Evolutionary conservation across 1,284 basidiomycete species (phyloP), one percentile per base, ranked within the genome.

Genomic region (Leccinum huronense): DNA sequence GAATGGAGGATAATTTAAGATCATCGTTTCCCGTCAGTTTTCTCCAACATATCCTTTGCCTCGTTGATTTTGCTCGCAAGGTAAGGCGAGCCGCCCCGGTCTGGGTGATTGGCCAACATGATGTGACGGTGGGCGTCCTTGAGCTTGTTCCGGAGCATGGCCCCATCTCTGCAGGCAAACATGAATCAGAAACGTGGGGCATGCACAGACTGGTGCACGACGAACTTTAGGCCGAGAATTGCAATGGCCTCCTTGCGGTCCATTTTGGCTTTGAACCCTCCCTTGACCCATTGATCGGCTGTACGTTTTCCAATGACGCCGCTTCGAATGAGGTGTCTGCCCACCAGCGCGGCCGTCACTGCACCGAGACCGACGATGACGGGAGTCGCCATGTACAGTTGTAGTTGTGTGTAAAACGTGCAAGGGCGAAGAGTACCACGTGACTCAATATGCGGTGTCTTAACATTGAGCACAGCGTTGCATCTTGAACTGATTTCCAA

Each of bases 1-100:
- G 42, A 58, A 58, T 36, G 65, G 36, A 60, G 57, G 34, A 65
- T 14, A 40, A 14, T 14, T 54, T 13, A 34, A 36, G 13, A 60
- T 74, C 72, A 82, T 73, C 81, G 77, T 60, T 80, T 81, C 61
- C 81, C 80, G 63, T 87, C 86, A n/a, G 78, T 79, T 72, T 88
- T 90, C 60, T 95, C 93, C 34, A 95, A 76, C 63, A 94, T 69
- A 69, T 94, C 91, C 73, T 93, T 94, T 0, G 94, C 95, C 73
- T 97, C 95, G 77, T 97, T 97, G 64, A 97, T 94, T 83, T 97
- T 98, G 74, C 94, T 96, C n/a, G 97, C 97, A 48, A 99, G 80
- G 78, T 97, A 98, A 1, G 97, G 97, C 11, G 94, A 92, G 36
- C 97, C 97, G 53, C 96, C 96, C 67, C 96, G 84, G 81, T 98